A percentile compares a stretch with the other conserved stretches of the same genome.
phyloP scores from a whole-genome alignment of 2,329 filamentous ascomycete species.

The Beauveria brongniartii region DNA sequence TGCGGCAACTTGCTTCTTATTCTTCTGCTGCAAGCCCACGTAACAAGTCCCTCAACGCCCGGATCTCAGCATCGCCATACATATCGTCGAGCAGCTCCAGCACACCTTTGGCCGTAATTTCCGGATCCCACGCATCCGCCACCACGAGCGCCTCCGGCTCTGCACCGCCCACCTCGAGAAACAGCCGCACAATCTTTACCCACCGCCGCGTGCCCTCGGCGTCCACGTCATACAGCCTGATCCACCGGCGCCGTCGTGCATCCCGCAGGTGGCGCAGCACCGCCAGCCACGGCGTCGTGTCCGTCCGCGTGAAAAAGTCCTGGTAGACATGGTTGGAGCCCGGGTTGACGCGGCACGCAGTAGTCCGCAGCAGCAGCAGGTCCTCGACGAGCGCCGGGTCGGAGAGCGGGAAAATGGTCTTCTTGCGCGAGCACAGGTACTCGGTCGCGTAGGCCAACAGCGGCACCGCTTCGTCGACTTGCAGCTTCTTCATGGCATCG shows the following conservation, averaged over 20 bases:
- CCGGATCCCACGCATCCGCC: slow-evolving; percentile 23
- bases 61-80: slow-evolving; percentile 17
- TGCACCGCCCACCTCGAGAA: slow-evolving; percentile 20
- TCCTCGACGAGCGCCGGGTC: slow-evolving; percentile 20
- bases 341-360: slow-evolving; percentile 14
- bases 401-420: slow-evolving; percentile 27
- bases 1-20: not conserved
- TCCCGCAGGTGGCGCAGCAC: slow-evolving; percentile 24
- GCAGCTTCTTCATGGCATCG: not conserved
- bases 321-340: slow-evolving; percentile 16
- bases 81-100: slow-evolving; percentile 20
- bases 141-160: slow-evolving; percentile 19
- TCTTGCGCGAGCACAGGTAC: slow-evolving; percentile 25
- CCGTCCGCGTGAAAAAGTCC: slow-evolving; percentile 17
- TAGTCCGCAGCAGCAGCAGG: slow-evolving; percentile 20
- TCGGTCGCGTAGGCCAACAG: slow-evolving; percentile 26
- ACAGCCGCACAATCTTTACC: slow-evolving; percentile 20
- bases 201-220: slow-evolving; percentile 21
- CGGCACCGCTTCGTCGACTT: slow-evolving; percentile 18
- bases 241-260: slow-evolving; percentile 23
- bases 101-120: slow-evolving; percentile 21
- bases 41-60: slow-evolving; percentile 12
- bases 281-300: slow-evolving; percentile 22
- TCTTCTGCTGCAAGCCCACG: not conserved
- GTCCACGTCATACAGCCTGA: slow-evolving; percentile 22